Percentiles rank a stretch among this genome's conserved stretches.
These are phyloP conservation scores for Corymbia calophylla DNA, from an alignment of 441 rosid genomes.

Conservation along the genomic window DNA sequence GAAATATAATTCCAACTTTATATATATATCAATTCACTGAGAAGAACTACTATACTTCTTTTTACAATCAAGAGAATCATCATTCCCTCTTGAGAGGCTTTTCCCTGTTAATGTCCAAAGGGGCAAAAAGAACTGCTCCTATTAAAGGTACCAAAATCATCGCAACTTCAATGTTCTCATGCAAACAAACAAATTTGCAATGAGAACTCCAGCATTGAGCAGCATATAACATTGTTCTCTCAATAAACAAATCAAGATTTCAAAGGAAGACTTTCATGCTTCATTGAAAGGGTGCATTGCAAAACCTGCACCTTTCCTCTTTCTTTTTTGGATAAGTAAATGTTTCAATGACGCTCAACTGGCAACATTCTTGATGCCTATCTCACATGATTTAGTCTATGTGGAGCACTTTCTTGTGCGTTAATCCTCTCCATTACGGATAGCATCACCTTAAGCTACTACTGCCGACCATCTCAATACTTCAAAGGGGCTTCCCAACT, in stretches of 20 bases:
- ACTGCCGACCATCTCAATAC: neutral
- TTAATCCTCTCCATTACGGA: neutral
- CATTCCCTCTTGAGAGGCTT: neutral
- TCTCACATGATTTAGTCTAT: neutral
- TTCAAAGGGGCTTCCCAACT: neutral
- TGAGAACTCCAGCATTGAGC: neutral
- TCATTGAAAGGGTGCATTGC: neutral
- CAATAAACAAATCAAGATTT: neutral
- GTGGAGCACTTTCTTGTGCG: neutral
- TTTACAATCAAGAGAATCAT: neutral
- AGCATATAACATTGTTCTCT: neutral
- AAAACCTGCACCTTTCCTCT: neutral
- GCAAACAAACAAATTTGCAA: neutral
- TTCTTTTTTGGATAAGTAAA: neutral
- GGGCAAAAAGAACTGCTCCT: neutral
- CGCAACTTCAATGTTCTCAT: neutral
- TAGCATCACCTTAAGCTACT: neutral
- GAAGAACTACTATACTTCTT: neutral
- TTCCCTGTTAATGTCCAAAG: neutral
- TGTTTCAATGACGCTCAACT: neutral
- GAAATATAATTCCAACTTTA: neutral
- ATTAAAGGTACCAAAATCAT: neutral
- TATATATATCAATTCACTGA: neutral
- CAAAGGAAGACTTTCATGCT: neutral
- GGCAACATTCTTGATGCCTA: neutral